Percentiles rank a stretch among this genome's conserved stretches.
These are phyloP conservation scores for Cornus florida DNA, from an alignment of 148 eudicot genomes.

Conservation along the genomic window DNA sequence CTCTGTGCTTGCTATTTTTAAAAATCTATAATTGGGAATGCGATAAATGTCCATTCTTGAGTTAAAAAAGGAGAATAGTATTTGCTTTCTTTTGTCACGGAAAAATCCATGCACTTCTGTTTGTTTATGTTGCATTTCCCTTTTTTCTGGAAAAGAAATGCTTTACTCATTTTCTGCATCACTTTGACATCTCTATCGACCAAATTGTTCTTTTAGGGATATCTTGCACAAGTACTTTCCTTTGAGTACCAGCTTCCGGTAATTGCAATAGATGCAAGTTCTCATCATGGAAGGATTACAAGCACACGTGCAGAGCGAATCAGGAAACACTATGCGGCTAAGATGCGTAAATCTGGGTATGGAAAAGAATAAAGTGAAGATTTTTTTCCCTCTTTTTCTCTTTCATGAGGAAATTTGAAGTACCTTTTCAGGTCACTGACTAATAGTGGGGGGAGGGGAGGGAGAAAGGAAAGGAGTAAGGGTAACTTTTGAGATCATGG, in stretches of 20 bases:
- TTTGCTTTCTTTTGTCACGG: neutral
- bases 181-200: conserved; percentile 15
- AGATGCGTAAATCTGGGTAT: conserved; percentile 69
- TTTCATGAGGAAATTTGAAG: neutral
- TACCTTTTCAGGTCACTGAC: neutral
- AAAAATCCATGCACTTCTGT: neutral
- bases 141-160: neutral
- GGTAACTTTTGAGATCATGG: too few species aligned
- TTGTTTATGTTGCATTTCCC: conserved; percentile 3
- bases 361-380: conserved; percentile 16
- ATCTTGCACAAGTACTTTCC: conserved; percentile 89
- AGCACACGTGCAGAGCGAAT: conserved; percentile 79
- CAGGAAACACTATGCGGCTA: conserved; percentile 75
- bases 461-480: too few species aligned
- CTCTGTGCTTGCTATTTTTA: too few species aligned
- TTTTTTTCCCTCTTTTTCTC: neutral
- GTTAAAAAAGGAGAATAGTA: neutral
- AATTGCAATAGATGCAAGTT: conserved; percentile 84
- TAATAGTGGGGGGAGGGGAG: too few species aligned
- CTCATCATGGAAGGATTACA: conserved; percentile 83
- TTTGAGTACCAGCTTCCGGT: conserved; percentile 73
- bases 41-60: neutral
- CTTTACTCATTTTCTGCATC: neutral
- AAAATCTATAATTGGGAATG: too few species aligned
- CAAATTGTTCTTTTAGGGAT: conserved; percentile 59